These are phyloP conservation scores for Corymbia calophylla DNA, from an alignment of 441 rosid species.

Conservation along the genomic window DNA sequence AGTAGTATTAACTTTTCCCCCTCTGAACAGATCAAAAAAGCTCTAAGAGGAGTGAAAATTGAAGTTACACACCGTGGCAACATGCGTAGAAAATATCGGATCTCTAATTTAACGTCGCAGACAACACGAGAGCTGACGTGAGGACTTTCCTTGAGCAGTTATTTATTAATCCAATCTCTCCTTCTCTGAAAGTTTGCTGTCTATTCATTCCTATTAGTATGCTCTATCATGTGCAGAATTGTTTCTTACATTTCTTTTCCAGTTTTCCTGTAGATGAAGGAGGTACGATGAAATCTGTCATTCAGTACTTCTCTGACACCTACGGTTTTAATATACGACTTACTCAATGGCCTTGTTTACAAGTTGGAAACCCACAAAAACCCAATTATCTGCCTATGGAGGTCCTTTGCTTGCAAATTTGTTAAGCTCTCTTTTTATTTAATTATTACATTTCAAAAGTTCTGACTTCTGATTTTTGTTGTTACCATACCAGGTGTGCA, in stretches of 20 bases:
- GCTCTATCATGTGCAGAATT: not conserved
- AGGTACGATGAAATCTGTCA: slow-evolving; percentile 86
- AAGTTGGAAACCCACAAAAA: slow-evolving; percentile 89
- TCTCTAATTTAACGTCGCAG: slow-evolving; percentile 84
- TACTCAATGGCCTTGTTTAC: slow-evolving; percentile 83
- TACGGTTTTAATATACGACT: slow-evolving; percentile 74
- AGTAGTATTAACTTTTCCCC: not conserved
- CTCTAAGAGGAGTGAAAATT: slow-evolving; percentile 90
- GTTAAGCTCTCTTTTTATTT: not conserved
- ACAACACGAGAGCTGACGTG: slow-evolving; percentile 90
- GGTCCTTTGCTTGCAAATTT: slow-evolving; percentile 17
- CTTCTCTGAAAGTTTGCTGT: not conserved
- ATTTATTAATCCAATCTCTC: not conserved
- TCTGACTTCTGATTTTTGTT: not conserved
- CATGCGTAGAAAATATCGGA: slow-evolving; percentile 94
- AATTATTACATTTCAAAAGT: not conserved
- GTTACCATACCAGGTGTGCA: slow-evolving; percentile 53
- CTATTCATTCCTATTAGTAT: not conserved
- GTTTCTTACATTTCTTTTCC: not conserved
- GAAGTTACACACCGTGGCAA: slow-evolving; percentile 96
- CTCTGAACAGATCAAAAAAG: slow-evolving; percentile 73
- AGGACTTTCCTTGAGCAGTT: slow-evolving; percentile 15
- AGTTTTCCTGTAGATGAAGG: slow-evolving; percentile 90
- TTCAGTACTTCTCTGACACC: slow-evolving; percentile 77
- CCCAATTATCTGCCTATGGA: slow-evolving; percentile 97